Base-by-base conservation (phyloP, 805 yeast species). In the Spathaspora hagerdaliae region DNA sequence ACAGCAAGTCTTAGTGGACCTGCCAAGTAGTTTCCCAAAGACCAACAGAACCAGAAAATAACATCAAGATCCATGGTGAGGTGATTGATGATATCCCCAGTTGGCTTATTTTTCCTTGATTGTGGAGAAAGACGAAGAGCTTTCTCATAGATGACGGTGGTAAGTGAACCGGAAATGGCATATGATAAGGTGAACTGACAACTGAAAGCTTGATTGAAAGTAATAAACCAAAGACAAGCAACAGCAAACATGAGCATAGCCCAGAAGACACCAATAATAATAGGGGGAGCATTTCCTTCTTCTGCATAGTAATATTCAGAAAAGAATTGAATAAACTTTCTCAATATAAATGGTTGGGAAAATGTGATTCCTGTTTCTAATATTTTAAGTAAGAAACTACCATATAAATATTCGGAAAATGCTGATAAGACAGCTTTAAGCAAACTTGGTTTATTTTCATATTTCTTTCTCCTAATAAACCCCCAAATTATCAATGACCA, bases 31-130 rank as follows among this genome's bases (percentile, higher is more conserved):
- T 54, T 58, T 41, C 51, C 50, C 24, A 56, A 36, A 19, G 39
- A 35, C 47, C 47, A 46, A 38, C 50, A 46, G 36, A 46, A 46
- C 50, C 50, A 46, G 15, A 46, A 46, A 13, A 44, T 44, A 31
- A 56, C 32, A 36, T 55, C 61, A 32, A 54, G 55, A 54, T 66
- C 72, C 49, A 63, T 61, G 11, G 71, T 55, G 40, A 65, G 47
- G 44, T 64, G 60, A 51, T 61, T 65, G 29, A 66, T 55, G 40
- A 66, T 60, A 42, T 66, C 71, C 46, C 71, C 69, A 2, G 65
- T 60, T 6, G 66, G 46, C 44, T 63, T 65, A 36, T 56, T 49
- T 46, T 58, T 63, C 40, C 67, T 58, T 24, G 63, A 57, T 39
- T 64, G 61, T 8, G 69, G 69, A 39, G 65, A 57, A 27, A 66